Conservation (phyloP, 2,329 filamentous ascomycete genomes). For the Cordyceps militaris region DNA sequence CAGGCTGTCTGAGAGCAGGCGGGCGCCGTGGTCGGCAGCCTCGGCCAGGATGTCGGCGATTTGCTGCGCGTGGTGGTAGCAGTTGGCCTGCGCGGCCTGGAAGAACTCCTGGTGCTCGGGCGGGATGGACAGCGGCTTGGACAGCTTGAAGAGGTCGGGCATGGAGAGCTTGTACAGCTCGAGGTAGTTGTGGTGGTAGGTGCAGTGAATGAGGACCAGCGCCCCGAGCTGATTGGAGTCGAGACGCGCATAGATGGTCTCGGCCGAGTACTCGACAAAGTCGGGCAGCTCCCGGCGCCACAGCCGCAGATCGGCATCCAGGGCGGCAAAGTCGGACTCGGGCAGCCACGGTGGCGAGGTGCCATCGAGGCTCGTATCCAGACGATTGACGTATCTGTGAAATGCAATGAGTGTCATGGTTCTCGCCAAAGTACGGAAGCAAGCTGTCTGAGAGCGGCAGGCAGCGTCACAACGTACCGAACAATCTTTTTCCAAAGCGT, state of each 20-base stretch:
- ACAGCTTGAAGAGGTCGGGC: constrained; percentile 37
- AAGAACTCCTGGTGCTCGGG: constrained; percentile 32
- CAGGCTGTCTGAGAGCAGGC: constrained; percentile 36
- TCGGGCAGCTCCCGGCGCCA: constrained; percentile 37
- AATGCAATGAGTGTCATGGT: too few relatives aligned
- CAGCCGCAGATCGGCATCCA: constrained; percentile 32
- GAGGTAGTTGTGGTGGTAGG: constrained; percentile 38
- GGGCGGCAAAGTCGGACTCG: constrained; percentile 35
- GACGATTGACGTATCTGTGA: constrained; percentile 33
- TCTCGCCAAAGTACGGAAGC: too few relatives aligned
- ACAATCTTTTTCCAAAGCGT: constrained; percentile 35
- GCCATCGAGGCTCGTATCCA: constrained; percentile 32
- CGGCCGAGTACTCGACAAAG: constrained; percentile 35
- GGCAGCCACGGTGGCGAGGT: constrained; percentile 35
- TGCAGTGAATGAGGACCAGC: constrained; percentile 38
- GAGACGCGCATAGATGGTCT: constrained; percentile 38
- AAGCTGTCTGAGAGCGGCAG: too few relatives aligned
- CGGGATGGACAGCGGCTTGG: constrained; percentile 33
- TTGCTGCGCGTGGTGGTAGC: constrained; percentile 32
- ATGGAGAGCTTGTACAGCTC: constrained; percentile 40
- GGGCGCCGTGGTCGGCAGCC: constrained; percentile 32
- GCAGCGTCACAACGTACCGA: too few relatives aligned
- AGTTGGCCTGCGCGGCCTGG: constrained; percentile 29
- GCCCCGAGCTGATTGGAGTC: constrained; percentile 40
- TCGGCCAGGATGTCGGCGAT: constrained; percentile 33